Conservation (phyloP, 768 basidiomycete species). For the Lactifluus volemus region DNA sequence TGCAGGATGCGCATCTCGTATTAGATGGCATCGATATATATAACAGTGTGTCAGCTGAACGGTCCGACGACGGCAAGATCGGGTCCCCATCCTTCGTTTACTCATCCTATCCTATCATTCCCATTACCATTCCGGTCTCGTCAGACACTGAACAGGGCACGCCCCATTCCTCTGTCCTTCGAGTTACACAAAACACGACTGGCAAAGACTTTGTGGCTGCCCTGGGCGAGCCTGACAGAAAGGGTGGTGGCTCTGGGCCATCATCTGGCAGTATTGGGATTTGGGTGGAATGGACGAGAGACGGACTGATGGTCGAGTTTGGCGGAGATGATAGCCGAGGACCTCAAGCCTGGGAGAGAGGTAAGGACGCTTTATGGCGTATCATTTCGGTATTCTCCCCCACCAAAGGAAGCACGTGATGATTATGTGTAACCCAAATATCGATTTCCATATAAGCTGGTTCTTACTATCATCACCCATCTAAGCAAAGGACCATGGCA, state of each 20-base stretch:
- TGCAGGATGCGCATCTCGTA: constrained; percentile 42
- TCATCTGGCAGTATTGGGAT: constrained; percentile 80
- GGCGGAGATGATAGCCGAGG: constrained; percentile 71
- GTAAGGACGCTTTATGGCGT: constrained; percentile 74
- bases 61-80: constrained; percentile 22
- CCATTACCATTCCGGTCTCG: constrained; percentile 40
- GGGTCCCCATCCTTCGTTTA: constrained; percentile 40
- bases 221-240: constrained; percentile 82
- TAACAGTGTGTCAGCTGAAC: constrained; percentile 40
- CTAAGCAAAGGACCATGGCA: constrained; percentile 40
- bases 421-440: too few relatives aligned
- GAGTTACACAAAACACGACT: constrained; percentile 41
- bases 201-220: constrained; percentile 70
- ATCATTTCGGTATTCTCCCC: constrained; percentile 54
- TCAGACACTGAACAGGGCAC: constrained; percentile 19
- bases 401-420: constrained; percentile 17
- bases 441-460: too few relatives aligned
- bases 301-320: constrained; percentile 81
- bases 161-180: constrained; percentile 33
- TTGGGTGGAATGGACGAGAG: constrained; percentile 86
- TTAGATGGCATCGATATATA: constrained; percentile 80
- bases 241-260: constrained; percentile 84
- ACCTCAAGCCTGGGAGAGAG: constrained; percentile 80
- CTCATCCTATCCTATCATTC: constrained; percentile 46
- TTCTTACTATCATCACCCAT: background rate